These are phyloP conservation scores for Colletotrichum nymphaeae DNA, from an alignment of 2,329 filamentous ascomycete genomes.

Conservation along the genomic window DNA sequence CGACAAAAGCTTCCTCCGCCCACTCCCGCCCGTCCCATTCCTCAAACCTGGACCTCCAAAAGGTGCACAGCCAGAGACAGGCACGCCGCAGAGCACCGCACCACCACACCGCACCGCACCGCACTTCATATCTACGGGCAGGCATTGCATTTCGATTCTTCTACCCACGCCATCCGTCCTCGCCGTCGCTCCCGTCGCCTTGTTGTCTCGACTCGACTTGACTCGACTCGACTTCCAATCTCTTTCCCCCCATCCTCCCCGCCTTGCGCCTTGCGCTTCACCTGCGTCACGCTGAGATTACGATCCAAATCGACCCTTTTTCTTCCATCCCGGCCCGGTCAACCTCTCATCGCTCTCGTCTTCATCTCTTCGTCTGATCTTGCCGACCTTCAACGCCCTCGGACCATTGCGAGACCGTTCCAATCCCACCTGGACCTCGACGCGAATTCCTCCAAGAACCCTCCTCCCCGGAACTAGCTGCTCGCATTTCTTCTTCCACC, in stretches of 20 bases:
- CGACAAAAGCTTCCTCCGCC: constrained; percentile 33
- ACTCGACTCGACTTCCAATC: no score
- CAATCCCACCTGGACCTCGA: background rate
- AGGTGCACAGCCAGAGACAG: background rate
- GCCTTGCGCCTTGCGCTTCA: background rate
- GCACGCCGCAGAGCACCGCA: no score
- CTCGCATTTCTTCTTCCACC: background rate
- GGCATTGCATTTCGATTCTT: background rate
- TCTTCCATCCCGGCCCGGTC: constrained; percentile 1
- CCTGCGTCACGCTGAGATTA: background rate
- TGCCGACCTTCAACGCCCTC: constrained; percentile 22
- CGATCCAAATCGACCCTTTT: constrained; percentile 1
- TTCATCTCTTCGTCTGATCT: constrained; percentile 23
- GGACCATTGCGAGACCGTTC: constrained; percentile 13
- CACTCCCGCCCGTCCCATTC: constrained; percentile 9
- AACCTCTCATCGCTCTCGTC: background rate
- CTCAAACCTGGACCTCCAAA: background rate
- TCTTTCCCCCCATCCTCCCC: background rate
- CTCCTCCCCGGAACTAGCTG: background rate
- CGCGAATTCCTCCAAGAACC: constrained; percentile 4
- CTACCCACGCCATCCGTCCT: constrained; percentile 7
- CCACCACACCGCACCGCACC: no score
- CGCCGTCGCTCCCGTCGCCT: background rate
- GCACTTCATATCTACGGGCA: background rate
- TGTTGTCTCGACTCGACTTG: background rate